These are phyloP conservation scores for Exophiala alcalophila DNA, from an alignment of 2,329 filamentous ascomycete species.

Conservation along the genomic window DNA sequence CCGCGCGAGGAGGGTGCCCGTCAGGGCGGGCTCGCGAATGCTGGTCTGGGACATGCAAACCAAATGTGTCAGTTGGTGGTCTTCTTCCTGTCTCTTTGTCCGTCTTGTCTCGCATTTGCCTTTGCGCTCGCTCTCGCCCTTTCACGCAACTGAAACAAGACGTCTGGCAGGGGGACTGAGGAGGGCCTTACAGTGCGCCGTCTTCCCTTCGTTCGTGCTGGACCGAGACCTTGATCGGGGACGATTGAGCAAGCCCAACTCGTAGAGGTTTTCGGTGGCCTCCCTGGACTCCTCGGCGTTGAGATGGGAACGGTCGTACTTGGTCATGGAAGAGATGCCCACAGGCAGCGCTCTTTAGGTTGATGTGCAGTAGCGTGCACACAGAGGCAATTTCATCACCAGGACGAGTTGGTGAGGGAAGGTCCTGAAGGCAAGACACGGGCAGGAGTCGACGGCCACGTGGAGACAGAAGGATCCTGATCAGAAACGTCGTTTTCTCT, in stretches of 20 bases:
- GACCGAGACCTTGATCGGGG: conserved; percentile 23
- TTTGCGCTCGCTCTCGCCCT: background rate
- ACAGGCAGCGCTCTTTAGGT: conserved; percentile 19
- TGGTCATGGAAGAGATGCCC: conserved; percentile 29
- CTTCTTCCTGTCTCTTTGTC: conserved; percentile 7
- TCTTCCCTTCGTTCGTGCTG: conserved; percentile 15
- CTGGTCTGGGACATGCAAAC: conserved; percentile 25
- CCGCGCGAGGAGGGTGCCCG: conserved; percentile 22
- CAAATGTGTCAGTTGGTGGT: conserved; percentile 25
- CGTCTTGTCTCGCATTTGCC: no score
- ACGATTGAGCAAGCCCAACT: conserved; percentile 30
- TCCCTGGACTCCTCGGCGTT: conserved; percentile 22
- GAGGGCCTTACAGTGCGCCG: conserved; percentile 25
- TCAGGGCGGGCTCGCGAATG: conserved; percentile 23
- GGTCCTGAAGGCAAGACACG: conserved; percentile 14
- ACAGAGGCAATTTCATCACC: conserved; percentile 25
- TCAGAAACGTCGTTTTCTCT: no score
- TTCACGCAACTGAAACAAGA: conserved; percentile 5
- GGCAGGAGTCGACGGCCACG: conserved; percentile 20
- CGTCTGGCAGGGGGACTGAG: conserved; percentile 8
- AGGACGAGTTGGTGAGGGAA: conserved; percentile 8
- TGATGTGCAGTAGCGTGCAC: conserved; percentile 28
- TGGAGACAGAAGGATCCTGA: no score
- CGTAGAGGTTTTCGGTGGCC: conserved; percentile 30
- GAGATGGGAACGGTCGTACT: conserved; percentile 25